Conservation (phyloP, 179 eudicot species). For the Spergularia azorica region DNA sequence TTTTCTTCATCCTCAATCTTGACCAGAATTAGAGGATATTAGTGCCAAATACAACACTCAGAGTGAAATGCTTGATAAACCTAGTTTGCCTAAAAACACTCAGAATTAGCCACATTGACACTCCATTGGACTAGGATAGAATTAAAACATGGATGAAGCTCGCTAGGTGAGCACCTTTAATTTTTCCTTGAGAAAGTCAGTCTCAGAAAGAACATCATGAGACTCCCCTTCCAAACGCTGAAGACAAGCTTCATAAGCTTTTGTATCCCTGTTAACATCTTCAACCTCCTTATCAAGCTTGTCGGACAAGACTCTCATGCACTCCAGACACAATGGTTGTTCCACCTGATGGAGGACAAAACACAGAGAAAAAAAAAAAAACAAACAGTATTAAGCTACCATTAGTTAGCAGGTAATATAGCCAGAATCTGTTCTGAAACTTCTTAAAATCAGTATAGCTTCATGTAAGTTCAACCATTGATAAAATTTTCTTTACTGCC, state of each 20-base stretch:
- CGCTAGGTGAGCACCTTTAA: conserved; percentile 53
- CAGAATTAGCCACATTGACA: not conserved
- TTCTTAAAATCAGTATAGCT: too few species aligned
- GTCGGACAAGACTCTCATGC: conserved; percentile 93
- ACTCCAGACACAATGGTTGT: conserved; percentile 93
- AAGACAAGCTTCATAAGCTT: conserved; percentile 90
- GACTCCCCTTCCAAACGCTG: conserved; percentile 83
- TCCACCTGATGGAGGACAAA: conserved; percentile 60
- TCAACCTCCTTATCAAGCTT: conserved; percentile 98
- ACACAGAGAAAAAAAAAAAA: not conserved
- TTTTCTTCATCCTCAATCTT: conserved; percentile 95
- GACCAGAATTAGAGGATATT: conserved; percentile 24
- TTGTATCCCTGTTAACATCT: conserved; percentile 79
- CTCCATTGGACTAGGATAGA: not conserved
- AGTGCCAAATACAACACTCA: conserved; percentile 27
- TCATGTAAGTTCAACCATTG: too few species aligned
- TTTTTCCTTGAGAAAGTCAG: conserved; percentile 92
- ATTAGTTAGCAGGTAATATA: not conserved
- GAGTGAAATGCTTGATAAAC: not conserved
- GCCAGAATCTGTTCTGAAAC: not conserved
- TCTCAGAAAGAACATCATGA: conserved; percentile 70
- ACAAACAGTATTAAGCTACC: not conserved
- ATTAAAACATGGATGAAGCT: conserved; percentile 16
- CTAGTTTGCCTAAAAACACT: too few species aligned
- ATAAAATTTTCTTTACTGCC: not conserved